Base-by-base conservation (phyloP, 1,284 basidiomycete genomes). In the Mycena sp. region DNA sequence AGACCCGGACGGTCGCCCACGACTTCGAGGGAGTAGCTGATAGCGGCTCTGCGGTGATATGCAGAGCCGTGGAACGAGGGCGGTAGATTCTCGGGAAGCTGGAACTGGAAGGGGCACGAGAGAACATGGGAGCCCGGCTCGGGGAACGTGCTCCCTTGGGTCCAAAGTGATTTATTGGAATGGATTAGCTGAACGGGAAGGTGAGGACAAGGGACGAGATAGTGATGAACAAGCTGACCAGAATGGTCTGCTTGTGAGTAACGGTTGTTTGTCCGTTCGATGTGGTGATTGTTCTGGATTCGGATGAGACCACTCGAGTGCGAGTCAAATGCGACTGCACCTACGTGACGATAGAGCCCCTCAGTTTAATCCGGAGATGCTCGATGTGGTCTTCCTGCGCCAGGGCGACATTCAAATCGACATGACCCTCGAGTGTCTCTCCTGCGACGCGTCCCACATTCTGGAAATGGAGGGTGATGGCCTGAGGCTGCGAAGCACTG, bases 361-460 rank as follows among this genome's bases (percentile, higher is more conserved):
- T 49, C 9, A 64, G 46, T 23, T 52, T 59, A 30, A 67, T 62
- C 2, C 48, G 44, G 3, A 67, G 43, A 14, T 58, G 51, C 37
- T 67, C 65, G 35, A 67, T 25, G 16, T 56, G 19, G 26, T 64
- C 62, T 23, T 58, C 56, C 28, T 64, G 62, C 9, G 65, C 65
- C 4, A 48, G n/a, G 5, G 58, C 58, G 10, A 64, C 29, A 54
- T 67, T 64, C 43, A 67, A 28, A 17, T 57, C 57, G 16, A 67
- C 59, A 9, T 16, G 16, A 3, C 65, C 65, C 0, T 28, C 16
- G 12, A 67, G 45, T 1, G 29, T 64, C 44, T 67, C 65, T 26
- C 62, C 65, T 6, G 65, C 65, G 17, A 67, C 48, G 21, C 62
- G 58, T 1, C 41, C 40, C 2, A 61, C 7, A 26, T 64, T 35